Base-by-base conservation (phyloP, 768 basidiomycete genomes). In the Leccinum subtestaceum region DNA sequence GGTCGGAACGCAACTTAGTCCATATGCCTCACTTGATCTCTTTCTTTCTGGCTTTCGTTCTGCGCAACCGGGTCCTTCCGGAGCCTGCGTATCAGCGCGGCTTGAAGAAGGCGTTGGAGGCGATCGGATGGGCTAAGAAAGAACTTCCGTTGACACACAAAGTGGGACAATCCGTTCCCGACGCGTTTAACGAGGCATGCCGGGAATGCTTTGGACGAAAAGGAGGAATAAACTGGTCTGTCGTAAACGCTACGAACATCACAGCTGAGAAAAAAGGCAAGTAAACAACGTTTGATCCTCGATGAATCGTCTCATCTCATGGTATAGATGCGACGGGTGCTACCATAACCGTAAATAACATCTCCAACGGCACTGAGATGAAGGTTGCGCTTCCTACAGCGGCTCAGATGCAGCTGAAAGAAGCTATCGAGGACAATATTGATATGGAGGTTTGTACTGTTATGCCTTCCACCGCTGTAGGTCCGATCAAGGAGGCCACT, bases 31-130 rank as follows among this genome's bases (percentile, higher is more conserved):
- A 77, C 27, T 74, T 90, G 3, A 48, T 88, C 5, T 71, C 63
- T 1, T 87, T 88, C 67, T 91, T 87, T 70, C 56, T 89, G 32
- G 69, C 79, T 13, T 90, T 83, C 66, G 65, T 89, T n/a, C 31
- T 87, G 15, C 80, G 84, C 21, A 84, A 80, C 62, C 69, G 76
- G 31, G 79, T 82, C 17, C 74, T 90, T 47, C 77, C 77, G 0
- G 86, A 88, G 61, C 58, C 72, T 0, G 60, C 64, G 5, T 75
- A 76, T 61, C 81, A 83, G 57, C 76, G 76, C 1, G 76, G 72
- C 7, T 72, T 88, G 47, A 77, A 76, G 46, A 74, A 73, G 21
- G 81, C 84, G 0, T 59, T 86, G 27, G 74, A 73, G 1, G 68
- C 82, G n/a, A 66, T 73, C 32, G 74, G 78, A 56, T 59, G 54